phyloP scores from a whole-genome alignment of 2,329 filamentous ascomycete genomes.

The Aphanoascus verrucosus region DNA sequence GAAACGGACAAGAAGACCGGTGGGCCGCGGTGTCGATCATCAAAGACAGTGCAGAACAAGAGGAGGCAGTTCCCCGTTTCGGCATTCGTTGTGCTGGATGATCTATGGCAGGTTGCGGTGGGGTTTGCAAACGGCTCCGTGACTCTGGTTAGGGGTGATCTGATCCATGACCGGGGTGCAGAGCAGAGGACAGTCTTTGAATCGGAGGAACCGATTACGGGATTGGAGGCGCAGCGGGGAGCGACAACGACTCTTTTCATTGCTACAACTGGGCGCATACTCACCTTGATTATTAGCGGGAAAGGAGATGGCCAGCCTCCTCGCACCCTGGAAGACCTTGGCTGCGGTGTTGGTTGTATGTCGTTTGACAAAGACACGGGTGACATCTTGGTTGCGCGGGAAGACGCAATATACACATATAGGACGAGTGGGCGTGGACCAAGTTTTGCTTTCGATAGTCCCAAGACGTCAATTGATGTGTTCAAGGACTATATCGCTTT shows the following conservation, averaged over 20 bases:
- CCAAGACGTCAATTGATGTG: slow-evolving; percentile 69
- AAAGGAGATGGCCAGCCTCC: slow-evolving; percentile 82
- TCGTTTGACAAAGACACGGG: slow-evolving; percentile 67
- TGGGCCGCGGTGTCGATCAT: slow-evolving; percentile 76
- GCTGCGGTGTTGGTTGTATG: slow-evolving; percentile 93
- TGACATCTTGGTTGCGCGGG: slow-evolving; percentile 81
- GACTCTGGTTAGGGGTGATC: slow-evolving; percentile 81
- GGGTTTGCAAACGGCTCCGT: slow-evolving; percentile 94
- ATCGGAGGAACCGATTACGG: slow-evolving; percentile 90
- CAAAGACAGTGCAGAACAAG: slow-evolving; percentile 75
- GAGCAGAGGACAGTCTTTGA: slow-evolving; percentile 93
- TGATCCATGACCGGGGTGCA: slow-evolving; percentile 89
- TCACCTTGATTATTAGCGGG: slow-evolving; percentile 77
- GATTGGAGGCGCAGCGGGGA: slow-evolving; percentile 63
- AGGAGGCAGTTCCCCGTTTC: slow-evolving; percentile 91
- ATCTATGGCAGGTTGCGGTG: slow-evolving; percentile 84
- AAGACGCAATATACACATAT: slow-evolving; percentile 95
- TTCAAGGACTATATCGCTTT: slow-evolving; percentile 81
- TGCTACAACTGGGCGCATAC: slow-evolving; percentile 75
- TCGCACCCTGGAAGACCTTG: slow-evolving; percentile 76
- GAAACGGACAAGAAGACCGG: slow-evolving; percentile 91
- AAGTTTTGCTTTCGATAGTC: slow-evolving; percentile 81
- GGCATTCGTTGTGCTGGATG: slow-evolving; percentile 75
- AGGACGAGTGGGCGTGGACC: slow-evolving; percentile 72
- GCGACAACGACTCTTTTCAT: slow-evolving; percentile 72